phyloP scores from a whole-genome alignment of 768 basidiomycete species.

The Rhodotorula toruloides region DNA sequence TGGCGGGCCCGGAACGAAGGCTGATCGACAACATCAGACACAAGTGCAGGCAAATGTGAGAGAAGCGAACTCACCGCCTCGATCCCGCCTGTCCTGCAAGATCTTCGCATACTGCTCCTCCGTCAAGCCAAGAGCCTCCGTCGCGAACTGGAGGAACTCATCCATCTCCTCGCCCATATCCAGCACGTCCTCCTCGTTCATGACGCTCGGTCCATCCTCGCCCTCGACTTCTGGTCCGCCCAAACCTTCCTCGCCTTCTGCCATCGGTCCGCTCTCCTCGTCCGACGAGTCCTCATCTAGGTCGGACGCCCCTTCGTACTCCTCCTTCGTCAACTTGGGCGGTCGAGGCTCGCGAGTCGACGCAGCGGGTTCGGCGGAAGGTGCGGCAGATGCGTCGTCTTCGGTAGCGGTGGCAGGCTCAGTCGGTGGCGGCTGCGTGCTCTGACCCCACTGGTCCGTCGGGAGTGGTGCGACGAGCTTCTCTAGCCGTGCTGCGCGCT shows the following conservation, averaged over 20 bases:
- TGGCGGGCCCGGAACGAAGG: conserved; percentile 40
- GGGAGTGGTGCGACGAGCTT: conserved; percentile 73
- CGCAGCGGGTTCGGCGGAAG: not conserved
- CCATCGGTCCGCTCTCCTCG: conserved; percentile 23
- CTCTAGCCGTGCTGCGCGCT: conserved; percentile 64
- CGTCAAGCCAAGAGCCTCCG: conserved; percentile 80
- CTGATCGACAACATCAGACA: conserved; percentile 24
- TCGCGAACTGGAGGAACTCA: conserved; percentile 91
- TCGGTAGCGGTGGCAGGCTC: not conserved
- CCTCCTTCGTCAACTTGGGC: conserved; percentile 66
- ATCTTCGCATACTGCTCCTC: conserved; percentile 89
- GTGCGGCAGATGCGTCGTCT: not conserved
- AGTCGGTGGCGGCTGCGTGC: conserved; percentile 23
- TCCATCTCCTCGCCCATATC: conserved; percentile 91
- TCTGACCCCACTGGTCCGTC: conserved; percentile 77
- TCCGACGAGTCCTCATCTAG: conserved; percentile 54
- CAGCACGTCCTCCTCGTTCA: conserved; percentile 62
- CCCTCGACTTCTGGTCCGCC: conserved; percentile 63
- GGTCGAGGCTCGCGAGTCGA: conserved; percentile 2
- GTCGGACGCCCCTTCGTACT: conserved; percentile 85
- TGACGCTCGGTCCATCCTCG: conserved; percentile 71
- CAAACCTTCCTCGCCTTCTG: conserved; percentile 37
- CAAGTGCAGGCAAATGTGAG: not conserved
- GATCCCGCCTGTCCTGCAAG: conserved; percentile 63
- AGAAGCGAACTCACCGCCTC: conserved; percentile 65